A percentile compares a stretch with the other conserved stretches of the same genome.
These are phyloP conservation scores for Kluyveromyces siamensis DNA, from an alignment of 805 yeast genomes.

Conservation along the genomic window DNA sequence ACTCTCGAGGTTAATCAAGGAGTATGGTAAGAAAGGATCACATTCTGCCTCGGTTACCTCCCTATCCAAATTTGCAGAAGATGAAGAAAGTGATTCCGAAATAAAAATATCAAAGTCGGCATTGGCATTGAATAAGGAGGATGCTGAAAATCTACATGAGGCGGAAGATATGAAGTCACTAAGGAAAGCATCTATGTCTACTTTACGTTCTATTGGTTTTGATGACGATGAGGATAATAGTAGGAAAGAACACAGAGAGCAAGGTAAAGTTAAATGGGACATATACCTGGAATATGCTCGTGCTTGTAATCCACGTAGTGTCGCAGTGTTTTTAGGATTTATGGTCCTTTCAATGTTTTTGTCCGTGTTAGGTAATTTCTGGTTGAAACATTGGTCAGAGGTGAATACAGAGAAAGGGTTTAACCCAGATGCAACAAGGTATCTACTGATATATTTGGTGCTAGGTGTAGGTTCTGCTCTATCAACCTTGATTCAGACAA, in stretches of 20 bases:
- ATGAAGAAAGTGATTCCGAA: conserved; percentile 9
- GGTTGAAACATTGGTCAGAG: conserved; percentile 98
- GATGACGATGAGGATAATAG: conserved; percentile 29
- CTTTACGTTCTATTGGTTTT: conserved; percentile 26
- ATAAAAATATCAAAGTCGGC: conserved; percentile 19
- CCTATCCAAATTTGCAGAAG: conserved; percentile 4
- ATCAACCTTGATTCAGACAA: conserved; percentile 53
- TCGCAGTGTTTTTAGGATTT: conserved; percentile 44
- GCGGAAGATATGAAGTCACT: conserved; percentile 33
- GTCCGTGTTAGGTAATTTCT: conserved; percentile 65
- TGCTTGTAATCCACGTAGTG: conserved; percentile 72
- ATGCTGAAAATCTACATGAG: conserved; percentile 16
- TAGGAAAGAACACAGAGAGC: conserved; percentile 71
- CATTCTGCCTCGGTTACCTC: conserved; percentile 6
- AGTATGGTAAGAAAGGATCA: conserved; percentile 46
- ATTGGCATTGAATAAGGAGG: conserved; percentile 25
- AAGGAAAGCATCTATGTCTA: conserved; percentile 53
- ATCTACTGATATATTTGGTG: conserved; percentile 64
- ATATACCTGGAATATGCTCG: conserved; percentile 76
- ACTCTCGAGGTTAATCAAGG: conserved; percentile 46
- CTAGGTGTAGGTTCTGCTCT: conserved; percentile 64
- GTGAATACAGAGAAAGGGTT: conserved; percentile 58
- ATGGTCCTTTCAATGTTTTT: conserved; percentile 51
- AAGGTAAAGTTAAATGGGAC: conserved; percentile 87
- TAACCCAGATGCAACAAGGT: conserved; percentile 66